These are phyloP conservation scores for Trichomonas tenax DNA, from an alignment of 208 protist species.

Conservation along the genomic window DNA sequence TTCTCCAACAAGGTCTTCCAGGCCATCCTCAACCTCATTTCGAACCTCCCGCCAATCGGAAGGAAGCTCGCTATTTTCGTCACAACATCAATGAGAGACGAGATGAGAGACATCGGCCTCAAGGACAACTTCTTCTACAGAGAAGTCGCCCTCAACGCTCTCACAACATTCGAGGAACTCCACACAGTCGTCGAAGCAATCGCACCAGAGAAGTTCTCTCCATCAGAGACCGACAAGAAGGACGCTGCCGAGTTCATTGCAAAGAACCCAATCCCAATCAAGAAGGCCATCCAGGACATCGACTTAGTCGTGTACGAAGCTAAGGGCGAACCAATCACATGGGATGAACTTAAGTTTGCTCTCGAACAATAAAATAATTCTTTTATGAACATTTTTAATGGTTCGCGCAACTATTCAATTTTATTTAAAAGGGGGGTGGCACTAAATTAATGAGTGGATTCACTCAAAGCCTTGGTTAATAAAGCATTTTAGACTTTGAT, in stretches of 20 bases:
- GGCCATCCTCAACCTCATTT: not conserved
- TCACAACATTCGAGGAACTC: not conserved
- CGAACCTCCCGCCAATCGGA: not conserved
- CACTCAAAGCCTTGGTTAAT: no score
- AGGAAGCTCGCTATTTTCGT: not conserved
- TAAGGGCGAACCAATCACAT: not conserved
- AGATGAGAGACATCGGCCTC: not conserved
- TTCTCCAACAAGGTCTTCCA: conserved; percentile 94
- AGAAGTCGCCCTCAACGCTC: not conserved
- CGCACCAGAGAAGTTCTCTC: not conserved
- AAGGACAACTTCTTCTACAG: not conserved
- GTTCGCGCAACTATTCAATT: no score
- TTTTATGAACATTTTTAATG: no score
- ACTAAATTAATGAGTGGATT: no score
- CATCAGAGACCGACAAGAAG: not conserved
- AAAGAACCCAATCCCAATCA: not conserved
- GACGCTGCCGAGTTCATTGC: not conserved
- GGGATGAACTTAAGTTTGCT: not conserved
- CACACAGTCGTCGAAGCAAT: not conserved
- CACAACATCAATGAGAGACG: not conserved
- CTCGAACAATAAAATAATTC: not conserved
- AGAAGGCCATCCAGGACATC: not conserved
- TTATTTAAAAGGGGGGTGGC: no score
- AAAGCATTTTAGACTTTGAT: no score
- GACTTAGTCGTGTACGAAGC: not conserved